Conservation (phyloP, 2,329 filamentous ascomycete species). For the Cladophialophora yegresii region DNA sequence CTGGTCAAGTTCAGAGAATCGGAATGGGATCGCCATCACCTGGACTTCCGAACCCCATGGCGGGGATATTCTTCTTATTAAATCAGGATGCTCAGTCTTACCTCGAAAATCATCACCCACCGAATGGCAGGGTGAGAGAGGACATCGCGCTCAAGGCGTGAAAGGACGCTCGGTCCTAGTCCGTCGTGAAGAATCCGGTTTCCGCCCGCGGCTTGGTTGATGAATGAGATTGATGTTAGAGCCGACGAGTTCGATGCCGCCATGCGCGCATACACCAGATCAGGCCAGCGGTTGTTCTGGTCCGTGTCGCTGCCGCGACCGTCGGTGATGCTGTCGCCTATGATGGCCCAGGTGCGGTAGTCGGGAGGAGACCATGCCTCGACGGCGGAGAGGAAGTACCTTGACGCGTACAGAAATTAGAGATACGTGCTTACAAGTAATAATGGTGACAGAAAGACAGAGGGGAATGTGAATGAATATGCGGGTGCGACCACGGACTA, state of each 20-base stretch:
- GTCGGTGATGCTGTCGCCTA: constrained; percentile 68
- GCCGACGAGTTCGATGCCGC: constrained; percentile 45
- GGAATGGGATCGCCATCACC: too few relatives aligned
- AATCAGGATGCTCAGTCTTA: not conserved
- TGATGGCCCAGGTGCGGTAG: constrained; percentile 53
- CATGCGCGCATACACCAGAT: constrained; percentile 57
- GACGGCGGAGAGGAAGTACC: constrained; percentile 63
- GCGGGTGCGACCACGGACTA: not conserved
- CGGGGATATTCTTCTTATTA: not conserved
- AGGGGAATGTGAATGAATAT: not conserved
- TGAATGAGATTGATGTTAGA: constrained; percentile 55
- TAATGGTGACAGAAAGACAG: too few relatives aligned
- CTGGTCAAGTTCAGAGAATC: too few relatives aligned
- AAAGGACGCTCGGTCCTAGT: constrained; percentile 62
- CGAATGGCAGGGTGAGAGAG: constrained; percentile 59
- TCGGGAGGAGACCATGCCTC: constrained; percentile 56
- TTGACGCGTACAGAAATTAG: constrained; percentile 25
- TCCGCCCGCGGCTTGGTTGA: constrained; percentile 70
- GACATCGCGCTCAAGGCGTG: constrained; percentile 65
- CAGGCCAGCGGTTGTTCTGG: constrained; percentile 63
- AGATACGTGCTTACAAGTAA: too few relatives aligned
- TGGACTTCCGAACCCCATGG: not conserved
- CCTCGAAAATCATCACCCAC: constrained; percentile 66
- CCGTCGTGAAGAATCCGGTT: constrained; percentile 65
- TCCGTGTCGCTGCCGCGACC: constrained; percentile 63